Conservation (phyloP, 192 early-diverging fungal genomes). For the Podila horticola region DNA sequence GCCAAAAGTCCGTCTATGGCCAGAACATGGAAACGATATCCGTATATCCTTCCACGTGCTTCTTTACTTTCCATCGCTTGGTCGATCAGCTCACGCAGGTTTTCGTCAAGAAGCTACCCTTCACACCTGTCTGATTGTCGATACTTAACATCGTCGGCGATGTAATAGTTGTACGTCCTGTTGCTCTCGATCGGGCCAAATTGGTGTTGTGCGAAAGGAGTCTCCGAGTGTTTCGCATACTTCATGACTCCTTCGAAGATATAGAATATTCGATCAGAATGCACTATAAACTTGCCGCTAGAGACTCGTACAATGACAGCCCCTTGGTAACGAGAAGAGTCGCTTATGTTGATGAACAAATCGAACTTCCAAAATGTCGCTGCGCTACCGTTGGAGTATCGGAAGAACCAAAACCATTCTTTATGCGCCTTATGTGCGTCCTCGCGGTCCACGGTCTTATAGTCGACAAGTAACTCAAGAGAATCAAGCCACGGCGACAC, state of each 20-base stretch:
- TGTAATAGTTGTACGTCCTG: not conserved
- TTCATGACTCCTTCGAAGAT: not conserved
- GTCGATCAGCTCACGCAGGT: too few species aligned
- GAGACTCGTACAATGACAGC: not conserved
- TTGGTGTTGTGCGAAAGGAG: not conserved
- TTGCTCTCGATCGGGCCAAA: not conserved
- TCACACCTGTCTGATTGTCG: too few species aligned
- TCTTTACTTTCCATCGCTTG: too few species aligned
- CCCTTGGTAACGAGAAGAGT: not conserved
- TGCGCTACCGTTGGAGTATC: not conserved
- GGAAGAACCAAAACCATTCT: conserved; percentile 1
- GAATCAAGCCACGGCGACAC: conserved; percentile 1
- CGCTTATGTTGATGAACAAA: conserved; percentile 9
- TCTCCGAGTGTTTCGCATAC: not conserved
- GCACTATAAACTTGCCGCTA: not conserved
- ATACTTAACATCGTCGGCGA: not conserved
- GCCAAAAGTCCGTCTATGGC: too few species aligned
- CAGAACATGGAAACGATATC: too few species aligned
- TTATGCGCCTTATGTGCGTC: not conserved
- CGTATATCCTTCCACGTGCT: too few species aligned
- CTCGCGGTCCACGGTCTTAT: not conserved
- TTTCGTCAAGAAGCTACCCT: too few species aligned
- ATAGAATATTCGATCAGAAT: conserved; percentile 1
- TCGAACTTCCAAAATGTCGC: not conserved
- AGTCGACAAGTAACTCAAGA: not conserved